Base-by-base conservation (phyloP, 1,284 basidiomycete species). In the Pseudozyma sp. region DNA sequence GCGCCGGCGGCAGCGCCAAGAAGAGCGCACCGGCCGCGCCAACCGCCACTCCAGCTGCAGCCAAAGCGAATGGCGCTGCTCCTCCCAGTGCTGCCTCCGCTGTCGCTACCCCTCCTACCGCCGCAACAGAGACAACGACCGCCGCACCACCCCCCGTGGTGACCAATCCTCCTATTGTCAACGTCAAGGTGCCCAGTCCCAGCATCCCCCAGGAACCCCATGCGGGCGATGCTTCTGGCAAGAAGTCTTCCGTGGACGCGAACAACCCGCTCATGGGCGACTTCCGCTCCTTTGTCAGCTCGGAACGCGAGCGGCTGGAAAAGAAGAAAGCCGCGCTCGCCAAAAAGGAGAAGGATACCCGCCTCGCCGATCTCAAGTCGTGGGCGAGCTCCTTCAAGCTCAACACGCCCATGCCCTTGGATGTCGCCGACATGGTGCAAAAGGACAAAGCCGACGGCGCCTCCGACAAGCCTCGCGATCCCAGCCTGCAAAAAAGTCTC, bases 341-440 rank as follows among this genome's bases (percentile, higher is more conserved):
- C 61, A 96, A 94, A 88, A 92, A 89, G 81, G 96, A 97, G 84
- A 94, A 94, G 90, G 93, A 95, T 84, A 93, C 92, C 81, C 90
- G 91, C 57, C 90, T 97, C 86, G 92, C 94, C 11, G 95, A 98
- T 53, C 87, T 98, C 52, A 89, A 94, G 83, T 92, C 92, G 85
- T 99, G 97, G 87, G 93, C 93, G 77, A 89, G 92, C 84, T 92
- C 86, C 73, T 99, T 99, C 90, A 97, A 96, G 92, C 90, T 97
- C 55, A 95, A 94, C 82, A 92, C 94, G 82, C 93, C 94, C 8
- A 93, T 97, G 74, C 95, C 94, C 11, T 92, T 93, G 48, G 96
- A 98, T 84, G 89, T 98, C 55, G 91, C 97, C n/a, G 89, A 92
- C 5, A 94, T 71, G 60, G 65, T 66, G 53, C 65, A 70, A 45